Evolutionary conservation across 2,329 filamentous ascomycete genomes (phyloP).

Genomic region (Emergomyces africanus): DNA sequence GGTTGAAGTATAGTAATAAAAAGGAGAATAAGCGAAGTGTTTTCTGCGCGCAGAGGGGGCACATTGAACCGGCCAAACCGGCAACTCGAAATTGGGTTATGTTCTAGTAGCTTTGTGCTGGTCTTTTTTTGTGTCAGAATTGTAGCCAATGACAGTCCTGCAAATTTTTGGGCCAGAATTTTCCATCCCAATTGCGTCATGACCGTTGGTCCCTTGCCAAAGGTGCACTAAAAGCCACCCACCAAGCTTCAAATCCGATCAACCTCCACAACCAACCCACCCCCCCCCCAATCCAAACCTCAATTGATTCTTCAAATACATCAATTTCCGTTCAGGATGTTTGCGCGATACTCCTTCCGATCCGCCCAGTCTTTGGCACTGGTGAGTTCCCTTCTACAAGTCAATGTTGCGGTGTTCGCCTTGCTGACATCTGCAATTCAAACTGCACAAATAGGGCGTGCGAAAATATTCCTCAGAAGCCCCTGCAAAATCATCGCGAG

Average conservation of each 20-base stretch:
- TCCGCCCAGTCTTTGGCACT: slow-evolving; percentile 52
- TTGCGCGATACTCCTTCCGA: slow-evolving; percentile 52
- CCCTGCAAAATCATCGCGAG: slow-evolving; percentile 45
- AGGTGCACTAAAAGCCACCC: background rate
- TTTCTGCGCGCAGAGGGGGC: background rate
- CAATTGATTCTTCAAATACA: background rate
- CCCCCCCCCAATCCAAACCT: background rate
- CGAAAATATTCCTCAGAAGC: slow-evolving; percentile 60
- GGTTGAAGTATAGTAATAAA: background rate
- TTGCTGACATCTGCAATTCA: slow-evolving; percentile 7
- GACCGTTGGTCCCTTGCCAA: background rate
- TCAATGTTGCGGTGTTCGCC: slow-evolving; percentile 1
- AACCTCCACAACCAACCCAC: background rate
- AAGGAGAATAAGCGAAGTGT: too few species aligned
- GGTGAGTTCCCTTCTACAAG: slow-evolving; percentile 35
- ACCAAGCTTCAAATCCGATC: background rate
- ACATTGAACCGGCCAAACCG: background rate
- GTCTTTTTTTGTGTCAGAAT: too few species aligned
- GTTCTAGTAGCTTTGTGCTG: too few species aligned
- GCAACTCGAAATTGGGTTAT: background rate
- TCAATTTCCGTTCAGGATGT: slow-evolving; percentile 40
- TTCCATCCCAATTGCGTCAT: background rate
- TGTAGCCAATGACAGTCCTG: background rate
- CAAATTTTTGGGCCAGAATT: background rate
- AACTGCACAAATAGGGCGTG: slow-evolving; percentile 37